These are phyloP conservation scores for Eudorina sp. DNA, from an alignment of 139 green algal genomes.

Conservation along the genomic window DNA sequence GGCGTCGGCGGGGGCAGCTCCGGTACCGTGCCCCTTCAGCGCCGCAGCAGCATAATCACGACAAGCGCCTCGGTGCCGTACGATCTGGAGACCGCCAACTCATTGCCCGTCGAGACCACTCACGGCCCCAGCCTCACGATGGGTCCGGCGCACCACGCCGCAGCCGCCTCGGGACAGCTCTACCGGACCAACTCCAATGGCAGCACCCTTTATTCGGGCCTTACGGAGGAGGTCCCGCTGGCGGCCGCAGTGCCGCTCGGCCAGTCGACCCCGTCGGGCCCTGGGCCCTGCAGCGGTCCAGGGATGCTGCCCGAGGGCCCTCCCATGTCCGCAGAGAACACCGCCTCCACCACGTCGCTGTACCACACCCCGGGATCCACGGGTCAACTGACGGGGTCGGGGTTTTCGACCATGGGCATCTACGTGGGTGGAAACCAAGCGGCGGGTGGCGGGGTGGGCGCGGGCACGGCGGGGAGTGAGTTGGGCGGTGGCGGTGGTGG, in stretches of 20 bases:
- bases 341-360: neutral
- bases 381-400: conserved; percentile 20
- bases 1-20: neutral
- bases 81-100: conserved; percentile 2
- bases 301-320: neutral
- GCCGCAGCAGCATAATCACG: neutral
- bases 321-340: neutral
- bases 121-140: no score
- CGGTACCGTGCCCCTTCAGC: neutral
- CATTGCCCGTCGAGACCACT: neutral
- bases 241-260: neutral
- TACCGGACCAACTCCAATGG: neutral
- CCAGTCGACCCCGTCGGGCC: neutral
- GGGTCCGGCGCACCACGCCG: neutral
- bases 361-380: neutral
- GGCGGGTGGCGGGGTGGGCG: neutral
- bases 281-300: neutral
- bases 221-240: neutral
- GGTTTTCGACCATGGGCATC: neutral
- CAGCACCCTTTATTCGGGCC: neutral
- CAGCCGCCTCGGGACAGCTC: neutral
- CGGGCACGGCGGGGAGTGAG: neutral
- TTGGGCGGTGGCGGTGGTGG: neutral
- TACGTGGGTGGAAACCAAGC: neutral
- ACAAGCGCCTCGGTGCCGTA: neutral